Percentiles rank a stretch among this genome's conserved stretches.
Evolutionary conservation across 1,284 basidiomycete species (phyloP).

Genomic region (Ceratorhiza oryzae-sativae): DNA sequence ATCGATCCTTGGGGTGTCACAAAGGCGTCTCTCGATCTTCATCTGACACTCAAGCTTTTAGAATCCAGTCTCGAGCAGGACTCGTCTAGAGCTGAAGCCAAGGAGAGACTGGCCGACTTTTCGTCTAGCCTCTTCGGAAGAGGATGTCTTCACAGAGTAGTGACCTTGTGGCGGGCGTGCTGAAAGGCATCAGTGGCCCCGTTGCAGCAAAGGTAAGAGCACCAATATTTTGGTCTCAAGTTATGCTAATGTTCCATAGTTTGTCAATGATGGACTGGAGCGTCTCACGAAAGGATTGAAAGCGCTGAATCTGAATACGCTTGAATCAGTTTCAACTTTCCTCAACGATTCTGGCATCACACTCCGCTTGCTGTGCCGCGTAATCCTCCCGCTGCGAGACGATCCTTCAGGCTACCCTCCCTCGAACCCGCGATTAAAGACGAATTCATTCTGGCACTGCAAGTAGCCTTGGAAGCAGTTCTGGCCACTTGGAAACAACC

Average conservation of each 20-base stretch:
- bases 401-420: slow-evolving; percentile 55
- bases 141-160: slow-evolving; percentile 77
- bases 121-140: slow-evolving; percentile 71
- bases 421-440: slow-evolving; percentile 55
- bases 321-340: slow-evolving; percentile 50
- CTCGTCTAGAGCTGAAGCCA: slow-evolving; percentile 59
- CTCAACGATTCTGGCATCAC: slow-evolving; percentile 69
- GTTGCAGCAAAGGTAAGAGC: slow-evolving; percentile 69
- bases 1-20: slow-evolving; percentile 82
- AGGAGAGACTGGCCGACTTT: slow-evolving; percentile 60
- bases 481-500: slow-evolving; percentile 49
- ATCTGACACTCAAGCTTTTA: slow-evolving; percentile 73
- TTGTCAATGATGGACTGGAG: slow-evolving; percentile 74
- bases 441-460: slow-evolving; percentile 63
- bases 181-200: slow-evolving; percentile 66
- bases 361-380: slow-evolving; percentile 69
- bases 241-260: slow-evolving; percentile 54
- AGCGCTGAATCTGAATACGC: slow-evolving; percentile 47
- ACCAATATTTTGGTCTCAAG: background rate
- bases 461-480: slow-evolving; percentile 57
- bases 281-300: slow-evolving; percentile 66
- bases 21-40: slow-evolving; percentile 77
- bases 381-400: slow-evolving; percentile 68
- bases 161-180: slow-evolving; percentile 78
- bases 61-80: slow-evolving; percentile 68